These are phyloP conservation scores for Agaricales sp. DNA, from an alignment of 1,284 basidiomycete species.

Conservation along the genomic window DNA sequence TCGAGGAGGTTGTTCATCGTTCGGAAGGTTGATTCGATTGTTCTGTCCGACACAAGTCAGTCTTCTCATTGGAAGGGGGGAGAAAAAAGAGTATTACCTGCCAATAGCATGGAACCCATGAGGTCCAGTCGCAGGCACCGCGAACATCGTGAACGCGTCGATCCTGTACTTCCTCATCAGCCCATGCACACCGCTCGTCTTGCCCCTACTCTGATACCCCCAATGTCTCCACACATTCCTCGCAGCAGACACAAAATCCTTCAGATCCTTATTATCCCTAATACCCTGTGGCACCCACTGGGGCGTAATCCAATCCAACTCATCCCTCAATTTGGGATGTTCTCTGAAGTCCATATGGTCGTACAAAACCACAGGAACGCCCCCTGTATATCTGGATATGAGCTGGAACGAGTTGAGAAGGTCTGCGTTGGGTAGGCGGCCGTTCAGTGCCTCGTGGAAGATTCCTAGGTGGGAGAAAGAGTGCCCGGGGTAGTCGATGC, in stretches of 20 bases:
- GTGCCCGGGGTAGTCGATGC: constrained; percentile 93
- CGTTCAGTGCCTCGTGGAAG: constrained; percentile 93
- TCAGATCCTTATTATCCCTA: constrained; percentile 30
- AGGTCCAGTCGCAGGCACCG: constrained; percentile 79
- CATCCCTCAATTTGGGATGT: constrained; percentile 17
- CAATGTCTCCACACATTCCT: constrained; percentile 59
- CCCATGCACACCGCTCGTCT: constrained; percentile 70
- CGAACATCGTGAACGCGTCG: constrained; percentile 89
- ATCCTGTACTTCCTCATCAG: constrained; percentile 80
- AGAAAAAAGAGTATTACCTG: constrained; percentile 34
- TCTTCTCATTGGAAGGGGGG: constrained; percentile 2
- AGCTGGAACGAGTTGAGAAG: constrained; percentile 76
- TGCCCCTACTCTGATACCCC: constrained; percentile 58
- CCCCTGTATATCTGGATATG: constrained; percentile 64
- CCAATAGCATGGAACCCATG: constrained; percentile 94
- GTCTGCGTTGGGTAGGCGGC: constrained; percentile 93
- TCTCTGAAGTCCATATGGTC: constrained; percentile 55
- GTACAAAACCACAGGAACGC: constrained; percentile 70
- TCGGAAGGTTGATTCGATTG: constrained; percentile 78
- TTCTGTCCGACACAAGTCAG: constrained; percentile 28
- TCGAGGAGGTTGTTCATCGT: constrained; percentile 91
- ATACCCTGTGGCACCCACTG: constrained; percentile 37
- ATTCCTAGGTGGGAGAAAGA: constrained; percentile 91
- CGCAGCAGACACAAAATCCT: constrained; percentile 45
- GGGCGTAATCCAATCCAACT: constrained; percentile 17